Conservation (phyloP, 306 rosid species). For the Quercus parvula region DNA sequence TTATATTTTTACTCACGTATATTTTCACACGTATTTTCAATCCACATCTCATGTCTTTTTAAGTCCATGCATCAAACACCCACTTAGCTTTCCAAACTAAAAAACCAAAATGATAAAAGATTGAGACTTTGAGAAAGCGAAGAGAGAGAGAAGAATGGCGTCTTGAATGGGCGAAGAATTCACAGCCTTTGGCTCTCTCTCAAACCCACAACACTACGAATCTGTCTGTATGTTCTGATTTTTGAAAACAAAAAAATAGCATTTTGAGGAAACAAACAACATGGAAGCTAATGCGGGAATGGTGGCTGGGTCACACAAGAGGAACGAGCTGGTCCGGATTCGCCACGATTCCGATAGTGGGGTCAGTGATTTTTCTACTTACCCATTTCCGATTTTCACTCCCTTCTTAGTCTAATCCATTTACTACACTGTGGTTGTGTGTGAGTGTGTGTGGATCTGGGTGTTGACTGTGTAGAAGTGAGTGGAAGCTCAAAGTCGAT, state of each 20-base stretch:
- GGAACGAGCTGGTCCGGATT: conserved; percentile 95
- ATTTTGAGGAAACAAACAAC: conserved; percentile 21
- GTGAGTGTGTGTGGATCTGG: conserved; percentile 25
- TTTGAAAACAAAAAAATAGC: background rate
- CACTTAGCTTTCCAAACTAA: too few species aligned
- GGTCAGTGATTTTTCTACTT: conserved; percentile 42
- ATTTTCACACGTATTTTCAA: too few species aligned
- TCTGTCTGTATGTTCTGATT: conserved; percentile 13
- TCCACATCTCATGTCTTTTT: too few species aligned
- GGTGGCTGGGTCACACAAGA: conserved; percentile 94
- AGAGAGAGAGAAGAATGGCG: conserved; percentile 41
- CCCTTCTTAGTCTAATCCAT: background rate
- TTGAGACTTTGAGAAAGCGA: background rate
- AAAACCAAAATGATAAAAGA: too few species aligned
- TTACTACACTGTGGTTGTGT: background rate
- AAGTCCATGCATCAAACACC: too few species aligned
- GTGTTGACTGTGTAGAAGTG: background rate
- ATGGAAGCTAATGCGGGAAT: conserved; percentile 91
- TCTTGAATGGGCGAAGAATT: conserved; percentile 58
- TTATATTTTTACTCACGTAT: too few species aligned
- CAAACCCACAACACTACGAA: background rate
- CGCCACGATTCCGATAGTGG: conserved; percentile 88
- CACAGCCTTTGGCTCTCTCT: conserved; percentile 16
- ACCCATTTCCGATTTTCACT: background rate
- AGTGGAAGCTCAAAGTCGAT: conserved; percentile 19